phyloP scores from a whole-genome alignment of 306 rosid genomes.

The Styphnolobium japonicum region DNA sequence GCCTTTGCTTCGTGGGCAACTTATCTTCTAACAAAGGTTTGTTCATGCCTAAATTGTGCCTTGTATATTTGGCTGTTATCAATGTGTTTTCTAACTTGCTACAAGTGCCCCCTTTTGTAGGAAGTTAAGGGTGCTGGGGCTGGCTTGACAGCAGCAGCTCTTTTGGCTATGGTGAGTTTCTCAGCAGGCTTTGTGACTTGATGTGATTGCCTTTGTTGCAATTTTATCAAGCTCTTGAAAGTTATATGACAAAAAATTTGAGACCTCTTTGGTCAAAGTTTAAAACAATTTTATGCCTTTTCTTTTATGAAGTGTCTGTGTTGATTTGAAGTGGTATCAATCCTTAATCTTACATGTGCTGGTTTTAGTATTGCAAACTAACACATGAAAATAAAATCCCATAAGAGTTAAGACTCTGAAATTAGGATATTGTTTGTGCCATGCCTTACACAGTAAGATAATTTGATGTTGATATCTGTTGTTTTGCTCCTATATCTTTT shows the following conservation, averaged over 20 bases:
- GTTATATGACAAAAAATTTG: background rate
- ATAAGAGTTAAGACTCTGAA: background rate
- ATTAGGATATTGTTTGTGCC: background rate
- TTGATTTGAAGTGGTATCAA: background rate
- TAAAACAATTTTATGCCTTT: background rate
- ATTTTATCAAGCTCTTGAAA: background rate
- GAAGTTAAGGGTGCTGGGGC: conserved; percentile 97
- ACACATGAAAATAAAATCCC: background rate
- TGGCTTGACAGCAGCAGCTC: conserved; percentile 90
- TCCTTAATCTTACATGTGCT: background rate
- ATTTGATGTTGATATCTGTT: background rate
- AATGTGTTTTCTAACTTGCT: conserved; percentile 22
- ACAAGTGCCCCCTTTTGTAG: conserved; percentile 42
- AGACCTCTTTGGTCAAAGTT: background rate
- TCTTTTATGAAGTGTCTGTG: background rate
- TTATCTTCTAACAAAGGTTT: conserved; percentile 82
- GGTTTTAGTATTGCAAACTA: background rate
- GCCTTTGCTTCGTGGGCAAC: conserved; percentile 98
- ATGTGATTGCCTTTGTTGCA: background rate
- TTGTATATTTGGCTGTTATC: background rate
- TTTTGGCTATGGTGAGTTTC: conserved; percentile 87
- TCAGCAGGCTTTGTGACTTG: conserved; percentile 25
- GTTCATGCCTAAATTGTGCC: conserved; percentile 20
- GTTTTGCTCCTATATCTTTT: background rate
- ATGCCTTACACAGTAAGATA: background rate